These are phyloP conservation scores for Fistulinella prunicolor DNA, from an alignment of 768 basidiomycete species.

Conservation along the genomic window DNA sequence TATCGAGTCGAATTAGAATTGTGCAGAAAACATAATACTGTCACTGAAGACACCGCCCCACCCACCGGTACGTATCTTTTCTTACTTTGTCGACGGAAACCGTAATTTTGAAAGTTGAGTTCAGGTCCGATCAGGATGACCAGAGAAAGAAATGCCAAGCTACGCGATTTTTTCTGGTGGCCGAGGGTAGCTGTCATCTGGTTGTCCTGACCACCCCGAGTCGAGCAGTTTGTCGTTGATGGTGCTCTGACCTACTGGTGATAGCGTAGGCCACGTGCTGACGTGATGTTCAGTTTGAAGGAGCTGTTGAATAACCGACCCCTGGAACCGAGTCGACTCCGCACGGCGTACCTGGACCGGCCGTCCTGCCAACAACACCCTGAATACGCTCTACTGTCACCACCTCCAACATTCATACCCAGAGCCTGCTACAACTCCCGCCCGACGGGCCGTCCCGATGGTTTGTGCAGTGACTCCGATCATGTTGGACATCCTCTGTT, in stretches of 20 bases:
- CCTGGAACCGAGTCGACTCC: conserved; percentile 4
- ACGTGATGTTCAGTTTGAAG: conserved; percentile 2
- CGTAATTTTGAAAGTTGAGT: conserved; percentile 1
- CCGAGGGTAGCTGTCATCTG: background rate
- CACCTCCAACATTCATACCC: conserved; percentile 15
- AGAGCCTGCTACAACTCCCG: conserved; percentile 10
- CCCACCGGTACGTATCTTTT: background rate
- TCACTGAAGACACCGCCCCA: background rate
- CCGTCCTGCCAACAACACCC: conserved; percentile 8
- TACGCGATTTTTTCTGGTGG: background rate
- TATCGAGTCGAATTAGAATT: background rate
- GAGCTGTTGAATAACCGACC: too few relatives aligned
- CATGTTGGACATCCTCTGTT: conserved; percentile 36
- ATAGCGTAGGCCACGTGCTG: background rate
- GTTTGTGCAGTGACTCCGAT: conserved; percentile 32
- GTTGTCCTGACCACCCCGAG: conserved; percentile 2
- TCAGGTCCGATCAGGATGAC: conserved; percentile 7
- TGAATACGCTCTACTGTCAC: conserved; percentile 4
- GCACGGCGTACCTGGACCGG: background rate
- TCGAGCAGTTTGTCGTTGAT: too few relatives aligned
- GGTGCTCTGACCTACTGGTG: too few relatives aligned
- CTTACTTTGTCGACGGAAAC: conserved; percentile 2
- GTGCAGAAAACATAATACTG: background rate
- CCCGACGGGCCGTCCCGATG: conserved; percentile 2
- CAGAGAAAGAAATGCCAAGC: background rate